Base-by-base conservation (phyloP, 2,329 filamentous ascomycete species). In the Aspergillus tamarii region DNA sequence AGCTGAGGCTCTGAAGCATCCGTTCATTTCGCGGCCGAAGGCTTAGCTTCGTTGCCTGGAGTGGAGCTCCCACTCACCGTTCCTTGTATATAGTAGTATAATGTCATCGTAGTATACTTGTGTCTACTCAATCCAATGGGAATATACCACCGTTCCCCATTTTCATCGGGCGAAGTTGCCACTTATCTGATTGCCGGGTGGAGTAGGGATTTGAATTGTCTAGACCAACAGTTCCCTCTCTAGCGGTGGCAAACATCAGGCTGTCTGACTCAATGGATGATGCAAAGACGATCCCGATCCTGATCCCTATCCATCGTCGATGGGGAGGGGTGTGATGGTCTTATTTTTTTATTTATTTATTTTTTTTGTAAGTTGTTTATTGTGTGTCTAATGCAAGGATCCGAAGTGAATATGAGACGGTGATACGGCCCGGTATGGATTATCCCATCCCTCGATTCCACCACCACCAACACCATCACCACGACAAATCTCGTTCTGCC, bases 1-100 rank as follows among this genome's bases (percentile, higher is more conserved):
- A 0, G 83, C 86, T 16, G 94, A 98, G 73, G 95, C 95, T 56
- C 82, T 98, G 71, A 90, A 89, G 74, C 94, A 98, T 82, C 91
- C 91, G 1, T 98, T 98, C 78, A 93, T 98, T 71, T 82, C 80
- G 30, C 81, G 84, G 28, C 78, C 77, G 75, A 73, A 76, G 61
- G 64, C 61, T 45, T 71, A 66, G 55, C 3, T 23, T 30, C 21
- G 52, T 55, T 26, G 32, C 10, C 52, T 26, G 21, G 32, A 36
- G 32, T 21, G 61, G 60, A 62, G 41, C 30, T 5, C 30, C 28
- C 28, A 30, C 46, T 52, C 50, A 55, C 34, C 34, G 21, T 55
- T 39, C n/a, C 28, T 65, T 59, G 52, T 56, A 58, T 57, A 61
- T 54, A 66, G 48, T 64, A 63, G 48, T 64, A 63, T 59, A 55